Evolutionary conservation across 208 protist species (phyloP).

Genomic region (Giardia muris): DNA sequence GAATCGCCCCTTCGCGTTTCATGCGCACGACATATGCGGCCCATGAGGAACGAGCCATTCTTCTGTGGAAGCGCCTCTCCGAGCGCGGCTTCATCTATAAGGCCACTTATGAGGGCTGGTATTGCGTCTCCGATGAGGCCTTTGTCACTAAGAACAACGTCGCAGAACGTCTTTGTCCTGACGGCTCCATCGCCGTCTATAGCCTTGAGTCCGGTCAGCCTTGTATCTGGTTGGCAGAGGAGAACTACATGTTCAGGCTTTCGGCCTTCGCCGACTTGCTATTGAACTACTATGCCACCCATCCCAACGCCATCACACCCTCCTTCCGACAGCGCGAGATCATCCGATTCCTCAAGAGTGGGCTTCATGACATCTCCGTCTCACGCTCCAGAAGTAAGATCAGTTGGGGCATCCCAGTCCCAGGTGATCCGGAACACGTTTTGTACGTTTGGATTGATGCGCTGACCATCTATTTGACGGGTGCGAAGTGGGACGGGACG

Average conservation of each 20-base stretch:
- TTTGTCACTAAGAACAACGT: slow-evolving; percentile 56
- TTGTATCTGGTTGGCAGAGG: slow-evolving; percentile 76
- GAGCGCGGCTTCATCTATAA: slow-evolving; percentile 79
- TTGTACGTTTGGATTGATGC: slow-evolving; percentile 99
- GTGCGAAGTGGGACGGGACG: slow-evolving; percentile 47
- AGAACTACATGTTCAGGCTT: slow-evolving; percentile 92
- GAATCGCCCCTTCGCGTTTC: slow-evolving; percentile 71
- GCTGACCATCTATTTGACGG: slow-evolving; percentile 91
- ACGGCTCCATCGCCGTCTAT: slow-evolving; percentile 51
- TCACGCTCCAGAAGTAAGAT: slow-evolving; percentile 67
- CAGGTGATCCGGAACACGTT: slow-evolving; percentile 60
- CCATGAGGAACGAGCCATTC: slow-evolving; percentile 57
- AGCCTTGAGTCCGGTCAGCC: slow-evolving; percentile 63
- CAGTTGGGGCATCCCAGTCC: slow-evolving; percentile 86
- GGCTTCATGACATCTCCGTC: slow-evolving; percentile 76
- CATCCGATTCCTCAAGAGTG: slow-evolving; percentile 56
- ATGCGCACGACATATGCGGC: slow-evolving; percentile 76
- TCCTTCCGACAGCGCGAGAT: slow-evolving; percentile 69
- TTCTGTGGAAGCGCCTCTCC: slow-evolving; percentile 66
- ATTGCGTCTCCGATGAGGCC: slow-evolving; percentile 84
- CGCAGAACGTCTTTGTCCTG: slow-evolving; percentile 30
- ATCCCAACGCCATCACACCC: slow-evolving; percentile 68
- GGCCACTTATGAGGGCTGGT: slow-evolving; percentile 90
- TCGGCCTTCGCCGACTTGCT: slow-evolving; percentile 62
- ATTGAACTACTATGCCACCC: slow-evolving; percentile 55